phyloP scores from a whole-genome alignment of 768 basidiomycete genomes.

The Tephrocybe sp. region DNA sequence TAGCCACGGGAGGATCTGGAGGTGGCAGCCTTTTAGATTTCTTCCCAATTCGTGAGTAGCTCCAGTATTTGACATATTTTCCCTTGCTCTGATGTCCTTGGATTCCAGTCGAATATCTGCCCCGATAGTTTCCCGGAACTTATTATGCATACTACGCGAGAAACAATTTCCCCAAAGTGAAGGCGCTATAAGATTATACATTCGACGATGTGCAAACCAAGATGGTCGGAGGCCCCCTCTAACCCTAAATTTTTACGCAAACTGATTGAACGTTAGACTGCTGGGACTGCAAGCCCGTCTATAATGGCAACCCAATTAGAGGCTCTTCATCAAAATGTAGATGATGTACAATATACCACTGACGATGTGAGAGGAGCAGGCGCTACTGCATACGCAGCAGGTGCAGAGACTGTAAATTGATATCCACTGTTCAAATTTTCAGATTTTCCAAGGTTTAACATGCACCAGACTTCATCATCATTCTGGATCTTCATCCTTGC shows the following conservation, averaged over 20 bases:
- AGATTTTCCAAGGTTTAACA: too few species aligned
- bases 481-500: constrained; percentile 26
- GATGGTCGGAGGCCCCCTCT: constrained; percentile 11
- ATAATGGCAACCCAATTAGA: constrained; percentile 13
- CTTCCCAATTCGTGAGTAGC: constrained; percentile 16
- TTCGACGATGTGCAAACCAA: constrained; percentile 9
- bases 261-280: constrained; percentile 11
- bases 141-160: constrained; percentile 15
- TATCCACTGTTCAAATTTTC: too few species aligned
- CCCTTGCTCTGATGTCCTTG: too few species aligned
- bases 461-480: constrained; percentile 15
- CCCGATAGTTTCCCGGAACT: constrained; percentile 23
- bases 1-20: constrained; percentile 4
- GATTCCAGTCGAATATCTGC: constrained; percentile 5
- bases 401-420: constrained; percentile 20
- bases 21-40: constrained; percentile 14
- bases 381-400: constrained; percentile 12
- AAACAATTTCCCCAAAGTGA: constrained; percentile 1
- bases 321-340: constrained; percentile 2
- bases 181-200: constrained; percentile 13
- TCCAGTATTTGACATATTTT: too few species aligned
- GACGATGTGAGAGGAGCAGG: constrained; percentile 12
- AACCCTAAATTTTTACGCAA: too few species aligned
- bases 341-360: neutral
- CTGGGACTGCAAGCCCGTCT: constrained; percentile 4